phyloP scores from a whole-genome alignment of 176 grass and related monocot genomes.

The Phyllostachys edulis region DNA sequence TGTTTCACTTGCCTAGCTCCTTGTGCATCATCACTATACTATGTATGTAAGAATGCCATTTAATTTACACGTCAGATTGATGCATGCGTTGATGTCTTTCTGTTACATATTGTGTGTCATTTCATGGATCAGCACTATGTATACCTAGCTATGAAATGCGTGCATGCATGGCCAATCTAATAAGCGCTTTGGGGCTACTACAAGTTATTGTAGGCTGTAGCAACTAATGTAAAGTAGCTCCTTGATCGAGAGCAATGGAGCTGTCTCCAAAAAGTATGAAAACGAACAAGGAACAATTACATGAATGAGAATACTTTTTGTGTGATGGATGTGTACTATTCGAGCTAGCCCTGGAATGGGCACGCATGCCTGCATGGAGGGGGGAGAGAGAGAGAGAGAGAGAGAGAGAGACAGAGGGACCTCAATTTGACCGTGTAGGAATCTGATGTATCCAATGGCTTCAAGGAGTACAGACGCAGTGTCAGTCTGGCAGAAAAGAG shows the following conservation, averaged over 20 bases:
- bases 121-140: not conserved
- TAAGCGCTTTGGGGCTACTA: not conserved
- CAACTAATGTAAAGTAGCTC: not conserved
- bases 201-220: not conserved
- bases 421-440: slow-evolving; percentile 99
- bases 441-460: slow-evolving; percentile 99
- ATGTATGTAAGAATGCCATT: not conserved
- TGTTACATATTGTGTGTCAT: not conserved
- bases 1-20: slow-evolving; percentile 46
- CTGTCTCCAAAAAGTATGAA: slow-evolving; percentile 14
- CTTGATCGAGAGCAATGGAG: not conserved
- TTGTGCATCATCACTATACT: not conserved
- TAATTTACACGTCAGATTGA: not conserved
- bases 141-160: not conserved
- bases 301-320: slow-evolving; percentile 25
- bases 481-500: slow-evolving; percentile 89
- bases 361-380: slow-evolving; percentile 9
- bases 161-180: not conserved
- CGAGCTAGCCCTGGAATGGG: not conserved
- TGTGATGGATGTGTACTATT: not conserved
- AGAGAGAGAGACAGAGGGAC: slow-evolving; percentile 25
- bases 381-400: not conserved
- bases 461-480: slow-evolving; percentile 98
- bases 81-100: not conserved
- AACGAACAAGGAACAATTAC: slow-evolving; percentile 26